Percentiles rank a stretch among this genome's conserved stretches.
Evolutionary conservation across 2,329 filamentous ascomycete genomes (phyloP).

Genomic region (Aspergillus sp.): DNA sequence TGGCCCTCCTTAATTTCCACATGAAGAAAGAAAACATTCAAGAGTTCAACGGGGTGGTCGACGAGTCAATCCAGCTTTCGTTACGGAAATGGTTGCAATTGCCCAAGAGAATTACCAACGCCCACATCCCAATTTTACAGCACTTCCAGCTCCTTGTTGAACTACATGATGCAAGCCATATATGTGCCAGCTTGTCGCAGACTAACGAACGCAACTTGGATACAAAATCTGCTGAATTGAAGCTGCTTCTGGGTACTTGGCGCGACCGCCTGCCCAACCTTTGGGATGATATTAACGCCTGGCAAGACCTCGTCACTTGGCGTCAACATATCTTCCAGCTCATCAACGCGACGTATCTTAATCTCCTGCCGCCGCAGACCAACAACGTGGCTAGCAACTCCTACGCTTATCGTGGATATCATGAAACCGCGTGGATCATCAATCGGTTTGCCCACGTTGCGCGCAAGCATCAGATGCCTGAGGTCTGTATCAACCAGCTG

Average conservation of each 20-base stretch:
- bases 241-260: conserved; percentile 91
- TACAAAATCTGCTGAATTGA: conserved; percentile 91
- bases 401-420: conserved; percentile 94
- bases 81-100: conserved; percentile 99
- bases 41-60: conserved; percentile 87
- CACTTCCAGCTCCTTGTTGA: conserved; percentile 98
- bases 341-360: conserved; percentile 91
- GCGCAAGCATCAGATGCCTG: conserved; percentile 91
- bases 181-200: conserved; percentile 82
- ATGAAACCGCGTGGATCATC: conserved; percentile 99
- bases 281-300: conserved; percentile 99
- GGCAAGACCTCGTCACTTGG: conserved; percentile 99
- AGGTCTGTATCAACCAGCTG: conserved; percentile 95
- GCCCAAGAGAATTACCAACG: conserved; percentile 88
- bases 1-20: conserved; percentile 91
- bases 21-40: conserved; percentile 75
- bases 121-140: conserved; percentile 90
- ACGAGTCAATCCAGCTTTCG: conserved; percentile 94
- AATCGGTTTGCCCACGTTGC: conserved; percentile 98
- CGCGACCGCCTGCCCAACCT: conserved; percentile 92
- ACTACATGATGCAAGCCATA: conserved; percentile 94
- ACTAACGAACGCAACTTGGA: conserved; percentile 86
- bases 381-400: conserved; percentile 85
- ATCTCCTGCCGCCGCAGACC: conserved; percentile 73
- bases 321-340: conserved; percentile 97